These are phyloP conservation scores for Vanrija sp. DNA, from an alignment of 1,284 basidiomycete species.

Conservation along the genomic window DNA sequence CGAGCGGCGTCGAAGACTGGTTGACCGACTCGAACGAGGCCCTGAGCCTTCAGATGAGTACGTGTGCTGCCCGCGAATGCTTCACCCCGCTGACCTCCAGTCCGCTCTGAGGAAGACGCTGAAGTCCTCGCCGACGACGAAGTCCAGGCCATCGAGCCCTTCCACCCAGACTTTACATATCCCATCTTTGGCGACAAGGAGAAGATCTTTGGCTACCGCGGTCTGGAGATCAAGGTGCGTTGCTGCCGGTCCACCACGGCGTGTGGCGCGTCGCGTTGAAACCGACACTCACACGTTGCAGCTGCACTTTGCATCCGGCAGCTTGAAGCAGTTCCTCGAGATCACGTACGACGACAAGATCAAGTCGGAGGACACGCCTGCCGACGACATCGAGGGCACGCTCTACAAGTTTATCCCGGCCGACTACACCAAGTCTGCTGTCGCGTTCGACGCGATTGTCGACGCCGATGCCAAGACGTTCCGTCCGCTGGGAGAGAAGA, in stretches of 20 bases:
- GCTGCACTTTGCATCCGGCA: conserved; percentile 84
- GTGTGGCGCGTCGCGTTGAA: no score
- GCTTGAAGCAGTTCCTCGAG: conserved; percentile 70
- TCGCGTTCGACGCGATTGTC: conserved; percentile 63
- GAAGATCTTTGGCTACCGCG: conserved; percentile 90
- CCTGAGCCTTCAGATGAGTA: conserved; percentile 67
- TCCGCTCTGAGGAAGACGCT: conserved; percentile 62
- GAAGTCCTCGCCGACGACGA: conserved; percentile 57
- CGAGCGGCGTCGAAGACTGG: conserved; percentile 41
- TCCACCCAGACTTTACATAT: conserved; percentile 82
- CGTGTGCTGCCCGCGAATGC: background rate
- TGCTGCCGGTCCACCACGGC: background rate
- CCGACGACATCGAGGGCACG: conserved; percentile 81
- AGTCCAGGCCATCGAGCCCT: conserved; percentile 58
- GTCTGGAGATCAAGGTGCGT: conserved; percentile 72
- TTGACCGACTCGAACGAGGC: conserved; percentile 67
- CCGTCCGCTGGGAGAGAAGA: conserved; percentile 68
- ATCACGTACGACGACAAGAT: conserved; percentile 66
- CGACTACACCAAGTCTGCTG: conserved; percentile 66
- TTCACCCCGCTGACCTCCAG: conserved; percentile 8
- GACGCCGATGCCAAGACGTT: conserved; percentile 70
- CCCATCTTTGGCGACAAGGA: conserved; percentile 96
- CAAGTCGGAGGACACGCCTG: conserved; percentile 62
- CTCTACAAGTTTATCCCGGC: conserved; percentile 74
- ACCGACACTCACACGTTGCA: conserved; percentile 30